A percentile compares a stretch with the other conserved stretches of the same genome.
Evolutionary conservation across 352 stramenopile genomes (phyloP).

Genomic region (Phytophthora kernoviae): DNA sequence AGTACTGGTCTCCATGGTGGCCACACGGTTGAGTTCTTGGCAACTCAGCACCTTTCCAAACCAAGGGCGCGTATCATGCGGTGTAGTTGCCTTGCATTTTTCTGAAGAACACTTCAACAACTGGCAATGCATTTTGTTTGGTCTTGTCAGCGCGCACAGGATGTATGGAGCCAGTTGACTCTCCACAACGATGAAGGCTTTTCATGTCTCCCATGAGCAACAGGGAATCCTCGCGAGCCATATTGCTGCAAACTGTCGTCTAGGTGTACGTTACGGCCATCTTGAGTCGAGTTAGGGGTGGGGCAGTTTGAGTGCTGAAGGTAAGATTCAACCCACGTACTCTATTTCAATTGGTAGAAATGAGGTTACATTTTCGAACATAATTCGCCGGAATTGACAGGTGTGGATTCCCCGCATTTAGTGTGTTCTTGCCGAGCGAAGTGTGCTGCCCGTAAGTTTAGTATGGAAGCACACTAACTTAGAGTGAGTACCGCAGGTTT

Average conservation of each 20-base stretch:
- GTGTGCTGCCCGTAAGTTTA: too few relatives aligned
- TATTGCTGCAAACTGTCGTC: background rate
- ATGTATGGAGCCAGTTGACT: background rate
- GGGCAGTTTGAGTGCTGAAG: too few relatives aligned
- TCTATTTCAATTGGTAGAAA: too few relatives aligned
- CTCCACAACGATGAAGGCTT: background rate
- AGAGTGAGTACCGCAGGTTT: too few relatives aligned
- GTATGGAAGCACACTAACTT: too few relatives aligned
- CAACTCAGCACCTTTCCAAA: background rate
- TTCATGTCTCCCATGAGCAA: background rate
- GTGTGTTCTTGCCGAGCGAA: too few relatives aligned
- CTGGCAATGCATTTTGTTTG: background rate
- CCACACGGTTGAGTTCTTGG: background rate
- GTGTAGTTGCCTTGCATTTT: background rate
- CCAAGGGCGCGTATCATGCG: background rate
- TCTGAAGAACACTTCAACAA: background rate
- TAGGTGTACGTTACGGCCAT: too few relatives aligned
- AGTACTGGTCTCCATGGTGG: background rate
- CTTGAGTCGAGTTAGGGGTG: too few relatives aligned
- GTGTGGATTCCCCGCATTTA: too few relatives aligned
- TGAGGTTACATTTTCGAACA: too few relatives aligned
- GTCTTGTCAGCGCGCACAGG: background rate
- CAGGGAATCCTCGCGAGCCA: background rate
- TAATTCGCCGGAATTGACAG: too few relatives aligned
- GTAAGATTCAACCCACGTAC: too few relatives aligned